Conservation (phyloP, 2,329 filamentous ascomycete genomes). For the Didymella keratinophila region DNA sequence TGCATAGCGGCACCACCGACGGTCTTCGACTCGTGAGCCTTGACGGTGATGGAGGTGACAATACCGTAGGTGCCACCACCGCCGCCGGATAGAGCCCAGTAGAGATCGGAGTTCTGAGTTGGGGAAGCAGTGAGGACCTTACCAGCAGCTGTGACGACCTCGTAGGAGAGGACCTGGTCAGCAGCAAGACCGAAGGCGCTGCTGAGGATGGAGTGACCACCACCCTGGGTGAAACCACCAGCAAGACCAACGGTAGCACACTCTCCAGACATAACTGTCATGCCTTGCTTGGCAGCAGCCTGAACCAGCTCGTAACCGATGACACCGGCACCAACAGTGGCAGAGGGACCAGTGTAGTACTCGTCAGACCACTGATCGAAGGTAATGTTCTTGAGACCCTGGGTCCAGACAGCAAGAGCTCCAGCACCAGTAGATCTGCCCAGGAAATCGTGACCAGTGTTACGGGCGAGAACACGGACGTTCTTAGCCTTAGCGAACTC, state of each 20-base stretch:
- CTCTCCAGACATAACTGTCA: constrained; percentile 39
- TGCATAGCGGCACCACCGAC: constrained; percentile 36
- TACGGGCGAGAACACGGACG: constrained; percentile 36
- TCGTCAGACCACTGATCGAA: constrained; percentile 32
- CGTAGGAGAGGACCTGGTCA: constrained; percentile 43
- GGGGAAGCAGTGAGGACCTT: constrained; percentile 38
- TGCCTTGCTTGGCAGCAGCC: constrained; percentile 28
- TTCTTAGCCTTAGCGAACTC: constrained; percentile 37
- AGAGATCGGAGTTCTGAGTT: constrained; percentile 43
- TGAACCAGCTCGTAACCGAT: constrained; percentile 36
- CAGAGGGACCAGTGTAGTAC: constrained; percentile 37
- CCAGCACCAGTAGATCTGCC: constrained; percentile 43
- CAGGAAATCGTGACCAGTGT: constrained; percentile 42
- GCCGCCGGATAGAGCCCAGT: constrained; percentile 49
- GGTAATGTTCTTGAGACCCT: constrained; percentile 35
- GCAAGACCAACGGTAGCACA: constrained; percentile 46
- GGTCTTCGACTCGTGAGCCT: constrained; percentile 31
- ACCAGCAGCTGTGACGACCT: constrained; percentile 46
- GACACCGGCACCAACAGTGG: constrained; percentile 41
- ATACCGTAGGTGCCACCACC: constrained; percentile 44
- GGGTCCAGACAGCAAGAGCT: constrained; percentile 42
- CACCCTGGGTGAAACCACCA: constrained; percentile 44
- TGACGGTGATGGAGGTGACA: constrained; percentile 41
- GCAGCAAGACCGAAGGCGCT: constrained; percentile 38
- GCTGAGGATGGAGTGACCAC: constrained; percentile 39